Evolutionary conservation across 1,139 yeast species (phyloP).

Genomic region (Suzukiozyma palmioleophila): DNA sequence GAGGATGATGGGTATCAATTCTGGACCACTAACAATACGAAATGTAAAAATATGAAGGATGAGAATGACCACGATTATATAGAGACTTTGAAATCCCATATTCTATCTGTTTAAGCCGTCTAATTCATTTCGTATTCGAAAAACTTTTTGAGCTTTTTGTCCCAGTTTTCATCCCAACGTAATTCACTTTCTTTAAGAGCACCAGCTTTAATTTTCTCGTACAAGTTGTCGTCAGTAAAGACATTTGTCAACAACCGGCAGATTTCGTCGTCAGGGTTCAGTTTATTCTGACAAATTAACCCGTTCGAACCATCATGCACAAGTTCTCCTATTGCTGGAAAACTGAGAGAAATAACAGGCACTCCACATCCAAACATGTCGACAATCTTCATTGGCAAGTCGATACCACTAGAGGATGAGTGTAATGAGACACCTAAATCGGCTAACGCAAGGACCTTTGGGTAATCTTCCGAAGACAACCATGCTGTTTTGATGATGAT

Average conservation of each 20-base stretch:
- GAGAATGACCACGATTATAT: constrained; percentile 28
- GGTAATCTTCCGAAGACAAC: constrained; percentile 80
- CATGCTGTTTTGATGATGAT: constrained; percentile 64
- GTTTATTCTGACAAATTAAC: constrained; percentile 21
- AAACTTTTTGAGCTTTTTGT: constrained; percentile 15
- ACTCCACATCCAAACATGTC: constrained; percentile 96
- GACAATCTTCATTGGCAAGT: constrained; percentile 94
- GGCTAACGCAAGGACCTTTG: constrained; percentile 66
- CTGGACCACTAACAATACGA: constrained; percentile 35
- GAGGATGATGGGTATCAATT: constrained; percentile 46
- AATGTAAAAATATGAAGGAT: constrained; percentile 34
- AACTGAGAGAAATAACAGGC: constrained; percentile 78
- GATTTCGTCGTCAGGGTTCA: constrained; percentile 36
- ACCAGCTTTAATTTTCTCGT: constrained; percentile 50
- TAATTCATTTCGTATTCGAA: constrained; percentile 13
- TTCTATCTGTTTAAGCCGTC: constrained; percentile 8
- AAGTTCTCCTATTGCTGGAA: constrained; percentile 67
- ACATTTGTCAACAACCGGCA: constrained; percentile 43
- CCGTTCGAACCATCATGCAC: constrained; percentile 49
- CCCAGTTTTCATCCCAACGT: constrained; percentile 83
- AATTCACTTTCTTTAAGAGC: constrained; percentile 63
- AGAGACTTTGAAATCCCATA: constrained; percentile 11
- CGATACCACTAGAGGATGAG: constrained; percentile 87
- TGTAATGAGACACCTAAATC: constrained; percentile 90
- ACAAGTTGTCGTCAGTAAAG: constrained; percentile 35